Base-by-base conservation (phyloP, 352 stramenopile species). In the Phytophthora podocarpi region DNA sequence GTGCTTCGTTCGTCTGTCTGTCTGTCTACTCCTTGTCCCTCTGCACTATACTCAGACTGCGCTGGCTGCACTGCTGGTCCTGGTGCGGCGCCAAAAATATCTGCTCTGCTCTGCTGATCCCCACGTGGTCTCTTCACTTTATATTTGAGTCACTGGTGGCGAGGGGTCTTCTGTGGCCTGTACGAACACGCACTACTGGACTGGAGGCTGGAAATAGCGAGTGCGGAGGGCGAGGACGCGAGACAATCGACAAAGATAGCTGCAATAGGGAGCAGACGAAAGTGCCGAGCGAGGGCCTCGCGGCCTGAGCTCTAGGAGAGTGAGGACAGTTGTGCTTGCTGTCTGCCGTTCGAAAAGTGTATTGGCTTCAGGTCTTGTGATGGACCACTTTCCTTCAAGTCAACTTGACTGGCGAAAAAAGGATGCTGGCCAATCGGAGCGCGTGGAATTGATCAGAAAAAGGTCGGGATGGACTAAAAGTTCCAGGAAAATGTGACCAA, bases 201-300 rank as follows among this genome's bases (percentile, higher is more conserved):
- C 30, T 41, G 16, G 28, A 18, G 21, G 35, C 30, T 41, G n/a
- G 27, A 68, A 64, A 68, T 68, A 68, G 52, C 42, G 16, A 47
- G 47, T 39, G 15, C 53, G 40, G 28, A 32, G 23, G 11, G 30
- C 16, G 30, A 58, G 40, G 36, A 64, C 49, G 40, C 24, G 23
- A 18, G 34, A 31, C 24, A 56, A 56, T 30, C n/a, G 37, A 30
- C 18, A 59, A 59, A 59, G 56, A 64, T 59, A 64, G 36, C 45
- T 54, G 28, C n/a, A n/a, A n/a, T n/a, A n/a, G n/a, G n/a, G n/a
- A n/a, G n/a, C n/a, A n/a, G n/a, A n/a, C n/a, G n/a, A n/a, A n/a
- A n/a, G n/a, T n/a, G n/a, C n/a, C n/a, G n/a, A n/a, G n/a, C n/a
- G n/a, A n/a, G n/a, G n/a, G n/a, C n/a, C n/a, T n/a, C n/a, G n/a